Evolutionary conservation across 176 grass and related monocot genomes (phyloP), one percentile per base, ranked within the genome.

Genomic region (Aegilops tauschii): DNA sequence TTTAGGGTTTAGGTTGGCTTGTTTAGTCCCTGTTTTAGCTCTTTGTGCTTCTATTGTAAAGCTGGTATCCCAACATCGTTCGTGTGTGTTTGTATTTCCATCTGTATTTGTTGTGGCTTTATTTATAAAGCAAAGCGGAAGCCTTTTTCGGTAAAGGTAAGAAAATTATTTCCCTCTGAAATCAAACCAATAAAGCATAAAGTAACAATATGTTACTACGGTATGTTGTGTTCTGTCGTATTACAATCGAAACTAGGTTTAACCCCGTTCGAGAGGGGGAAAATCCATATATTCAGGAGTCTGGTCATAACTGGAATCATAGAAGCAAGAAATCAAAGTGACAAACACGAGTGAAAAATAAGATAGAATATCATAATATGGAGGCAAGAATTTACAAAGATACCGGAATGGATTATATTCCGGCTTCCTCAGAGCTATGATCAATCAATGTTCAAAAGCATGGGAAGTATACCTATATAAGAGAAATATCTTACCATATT

Each of bases 321-420:
- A 61, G 36, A 86, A 86, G 65, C 77, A 80, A 61, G 16, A 17
- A 21, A 70, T 44, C 58, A 8, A 65, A 61, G 18, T 80, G 75
- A 12, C 9, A 32, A 25, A 79, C 25, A 80, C 5, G 31, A 76
- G 23, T 29, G 47, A 0, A 5, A 52, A 74, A 34, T 65, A 81
- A 25, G 9, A 65, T 37, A 52, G 9, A 62, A 39, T 7, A 65
- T 31, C 49, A 25, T 5, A 13, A 70, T 12, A 68, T 12, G 21
- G 49, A 76, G 12, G 7, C 12, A 40, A 12, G n/a, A 45, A 44
- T 54, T 27, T 59, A 69, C 25, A 52, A 5, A 69, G 64, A 70
- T 17, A 85, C 9, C 54, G 35, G 58, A 21, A 87, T 44, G 23
- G 6, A 69, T 72, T 30, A 70, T 80, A 11, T 31, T n/a, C 36